phyloP scores from a whole-genome alignment of 108 stramenopile species.

The Nitzschia palea region DNA sequence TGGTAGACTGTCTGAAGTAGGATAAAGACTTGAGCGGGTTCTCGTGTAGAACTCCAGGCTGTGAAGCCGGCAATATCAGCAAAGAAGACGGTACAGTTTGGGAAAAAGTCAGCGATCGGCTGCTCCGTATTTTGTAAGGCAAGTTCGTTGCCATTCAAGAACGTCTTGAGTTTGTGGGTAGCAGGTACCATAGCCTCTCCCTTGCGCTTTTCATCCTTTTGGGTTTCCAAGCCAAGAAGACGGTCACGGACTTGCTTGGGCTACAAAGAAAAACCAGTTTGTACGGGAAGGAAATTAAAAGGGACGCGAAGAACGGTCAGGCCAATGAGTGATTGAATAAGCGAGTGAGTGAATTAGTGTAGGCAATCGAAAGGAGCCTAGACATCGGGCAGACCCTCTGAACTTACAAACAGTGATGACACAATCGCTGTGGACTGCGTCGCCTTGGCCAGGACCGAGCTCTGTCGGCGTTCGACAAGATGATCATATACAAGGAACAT shows the following conservation, averaged over 20 bases:
- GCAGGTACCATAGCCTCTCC: not conserved
- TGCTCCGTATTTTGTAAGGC: not conserved
- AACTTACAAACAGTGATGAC: conserved; percentile 27
- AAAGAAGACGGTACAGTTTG: conserved; percentile 5
- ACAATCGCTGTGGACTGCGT: conserved; percentile 29
- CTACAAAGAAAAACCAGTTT: too few species aligned
- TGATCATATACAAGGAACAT: conserved; percentile 25
- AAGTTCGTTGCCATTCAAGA: not conserved
- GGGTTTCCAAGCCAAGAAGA: conserved; percentile 14
- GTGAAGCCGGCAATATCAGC: conserved; percentile 15
- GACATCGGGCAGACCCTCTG: too few species aligned
- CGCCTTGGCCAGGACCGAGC: conserved; percentile 24
- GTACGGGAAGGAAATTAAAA: conserved; percentile 59
- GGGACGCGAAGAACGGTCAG: conserved; percentile 46
- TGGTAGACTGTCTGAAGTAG: conserved; percentile 4
- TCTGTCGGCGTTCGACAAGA: conserved; percentile 33
- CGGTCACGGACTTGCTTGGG: conserved; percentile 45
- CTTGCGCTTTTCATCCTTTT: not conserved
- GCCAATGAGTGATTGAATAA: conserved; percentile 28
- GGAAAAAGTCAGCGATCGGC: conserved; percentile 10
- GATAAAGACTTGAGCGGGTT: conserved; percentile 10
- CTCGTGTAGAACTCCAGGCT: conserved; percentile 10
- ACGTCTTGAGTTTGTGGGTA: not conserved
- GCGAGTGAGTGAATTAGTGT: too few species aligned
- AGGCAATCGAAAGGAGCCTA: not conserved